A percentile compares a stretch with the other conserved stretches of the same genome.
Evolutionary conservation across 2,329 filamentous ascomycete genomes (phyloP).

Genomic region (Monosporascus sp.): DNA sequence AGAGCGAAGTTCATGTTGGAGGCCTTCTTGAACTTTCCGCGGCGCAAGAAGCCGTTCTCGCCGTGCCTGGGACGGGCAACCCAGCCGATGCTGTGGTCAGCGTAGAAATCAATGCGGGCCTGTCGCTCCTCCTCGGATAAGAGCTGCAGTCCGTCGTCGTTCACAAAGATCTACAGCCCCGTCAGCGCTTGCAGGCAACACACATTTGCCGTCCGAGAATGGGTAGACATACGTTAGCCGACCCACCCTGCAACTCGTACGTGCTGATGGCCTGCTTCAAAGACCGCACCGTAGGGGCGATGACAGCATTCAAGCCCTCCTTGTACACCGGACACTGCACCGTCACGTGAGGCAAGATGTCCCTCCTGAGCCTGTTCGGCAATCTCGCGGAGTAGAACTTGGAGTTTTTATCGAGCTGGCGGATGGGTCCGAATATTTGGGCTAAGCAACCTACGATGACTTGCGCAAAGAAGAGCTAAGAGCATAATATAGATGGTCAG

Average conservation of each 20-base stretch:
- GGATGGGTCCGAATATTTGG: slow-evolving; percentile 70
- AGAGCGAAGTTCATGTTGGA: slow-evolving; percentile 73
- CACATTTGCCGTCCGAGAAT: not conserved
- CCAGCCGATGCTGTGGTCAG: slow-evolving; percentile 65
- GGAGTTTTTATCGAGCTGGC: slow-evolving; percentile 68
- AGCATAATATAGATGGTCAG: not conserved
- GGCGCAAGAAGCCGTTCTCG: slow-evolving; percentile 51
- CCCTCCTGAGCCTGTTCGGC: slow-evolving; percentile 53
- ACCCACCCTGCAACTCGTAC: slow-evolving; percentile 73
- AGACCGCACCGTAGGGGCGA: slow-evolving; percentile 70
- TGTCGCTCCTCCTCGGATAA: slow-evolving; percentile 56
- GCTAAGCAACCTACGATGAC: slow-evolving; percentile 71
- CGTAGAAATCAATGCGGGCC: slow-evolving; percentile 62
- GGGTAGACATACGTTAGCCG: slow-evolving; percentile 47
- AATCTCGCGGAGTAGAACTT: slow-evolving; percentile 76
- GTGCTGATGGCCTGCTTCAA: slow-evolving; percentile 73
- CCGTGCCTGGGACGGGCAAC: slow-evolving; percentile 60
- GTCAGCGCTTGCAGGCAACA: not conserved
- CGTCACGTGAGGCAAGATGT: slow-evolving; percentile 64
- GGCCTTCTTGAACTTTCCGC: slow-evolving; percentile 66
- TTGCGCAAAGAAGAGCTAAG: slow-evolving; percentile 65
- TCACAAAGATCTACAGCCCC: slow-evolving; percentile 53
- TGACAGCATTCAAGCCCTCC: slow-evolving; percentile 70
- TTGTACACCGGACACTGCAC: slow-evolving; percentile 89
- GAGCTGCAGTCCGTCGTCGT: slow-evolving; percentile 69